These are phyloP conservation scores for Fusarium sp. DNA, from an alignment of 2,329 filamentous ascomycete genomes.

Conservation along the genomic window DNA sequence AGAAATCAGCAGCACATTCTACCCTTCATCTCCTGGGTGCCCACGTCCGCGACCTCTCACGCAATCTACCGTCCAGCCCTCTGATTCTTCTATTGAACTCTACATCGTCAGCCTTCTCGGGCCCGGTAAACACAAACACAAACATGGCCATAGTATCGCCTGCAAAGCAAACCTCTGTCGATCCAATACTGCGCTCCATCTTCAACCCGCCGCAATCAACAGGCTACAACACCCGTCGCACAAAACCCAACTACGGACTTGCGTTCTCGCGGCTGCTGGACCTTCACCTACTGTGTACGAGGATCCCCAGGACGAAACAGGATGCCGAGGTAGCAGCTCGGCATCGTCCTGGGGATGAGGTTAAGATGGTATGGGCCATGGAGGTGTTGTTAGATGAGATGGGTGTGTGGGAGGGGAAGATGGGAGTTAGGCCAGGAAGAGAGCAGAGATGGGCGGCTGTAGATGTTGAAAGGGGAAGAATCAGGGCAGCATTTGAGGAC, in stretches of 20 bases:
- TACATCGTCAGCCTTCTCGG: constrained; percentile 50
- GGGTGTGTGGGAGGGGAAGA: constrained; percentile 59
- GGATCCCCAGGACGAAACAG: constrained; percentile 55
- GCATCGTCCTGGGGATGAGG: constrained; percentile 16
- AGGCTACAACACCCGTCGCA: constrained; percentile 46
- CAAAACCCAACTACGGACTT: constrained; percentile 66
- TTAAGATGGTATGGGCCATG: constrained; percentile 58
- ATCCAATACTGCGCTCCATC: constrained; percentile 64
- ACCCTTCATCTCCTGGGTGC: constrained; percentile 62
- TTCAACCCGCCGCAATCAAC: constrained; percentile 56
- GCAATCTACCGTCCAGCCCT: constrained; percentile 56
- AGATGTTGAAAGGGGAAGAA: constrained; percentile 55
- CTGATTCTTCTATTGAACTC: constrained; percentile 70
- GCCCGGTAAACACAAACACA: background rate
- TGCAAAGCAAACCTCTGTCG: constrained; percentile 43
- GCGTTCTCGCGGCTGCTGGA: constrained; percentile 68
- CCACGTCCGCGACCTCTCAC: constrained; percentile 61
- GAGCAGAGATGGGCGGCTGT: constrained; percentile 69
- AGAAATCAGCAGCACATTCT: constrained; percentile 62
- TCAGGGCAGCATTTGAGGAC: constrained; percentile 57
- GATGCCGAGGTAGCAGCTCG: constrained; percentile 55
- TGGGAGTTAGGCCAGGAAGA: constrained; percentile 51
- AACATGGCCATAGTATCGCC: constrained; percentile 3
- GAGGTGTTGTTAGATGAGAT: constrained; percentile 67
- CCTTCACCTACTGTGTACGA: constrained; percentile 66